Evolutionary conservation across 1,139 yeast genomes (phyloP).

Genomic region (Kurtzmaniella quercitrusa): DNA sequence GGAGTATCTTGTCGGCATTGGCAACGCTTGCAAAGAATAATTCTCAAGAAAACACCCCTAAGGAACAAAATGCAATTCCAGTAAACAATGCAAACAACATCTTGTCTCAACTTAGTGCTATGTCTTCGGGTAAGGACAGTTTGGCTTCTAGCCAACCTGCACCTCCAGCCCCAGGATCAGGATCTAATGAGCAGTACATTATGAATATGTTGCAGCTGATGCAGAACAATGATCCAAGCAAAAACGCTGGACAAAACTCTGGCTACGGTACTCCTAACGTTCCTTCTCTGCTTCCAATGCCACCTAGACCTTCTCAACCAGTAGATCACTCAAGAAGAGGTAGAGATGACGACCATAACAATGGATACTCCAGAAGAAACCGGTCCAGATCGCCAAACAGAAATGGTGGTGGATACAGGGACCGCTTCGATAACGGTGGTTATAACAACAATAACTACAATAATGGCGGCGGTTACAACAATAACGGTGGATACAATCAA

Average conservation of each 20-base stretch:
- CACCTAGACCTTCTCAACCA: conserved; percentile 16
- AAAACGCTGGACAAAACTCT: conserved; percentile 4
- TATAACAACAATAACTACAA: conserved; percentile 1
- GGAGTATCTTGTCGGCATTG: conserved; percentile 61
- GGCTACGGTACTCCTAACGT: conserved; percentile 8
- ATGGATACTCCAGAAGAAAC: conserved; percentile 40
- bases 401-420: conserved; percentile 23
- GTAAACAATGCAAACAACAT: conserved; percentile 26
- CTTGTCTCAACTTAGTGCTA: conserved; percentile 41
- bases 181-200: conserved; percentile 26
- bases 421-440: conserved; percentile 22
- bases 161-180: conserved; percentile 10
- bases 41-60: conserved; percentile 24
- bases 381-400: conserved; percentile 57
- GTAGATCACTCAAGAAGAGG: conserved; percentile 28
- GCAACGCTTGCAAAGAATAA: conserved; percentile 49
- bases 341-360: conserved; percentile 26
- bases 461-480: conserved; percentile 5
- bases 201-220: conserved; percentile 44
- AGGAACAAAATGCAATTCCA: conserved; percentile 20
- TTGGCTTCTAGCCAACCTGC: conserved; percentile 6
- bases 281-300: conserved; percentile 23
- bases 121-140: conserved; percentile 9
- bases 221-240: conserved; percentile 20
- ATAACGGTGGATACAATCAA: conserved; percentile 14